Conservation (phyloP, 257 asterid genomes). For the Schizonepeta tenuifolia region DNA sequence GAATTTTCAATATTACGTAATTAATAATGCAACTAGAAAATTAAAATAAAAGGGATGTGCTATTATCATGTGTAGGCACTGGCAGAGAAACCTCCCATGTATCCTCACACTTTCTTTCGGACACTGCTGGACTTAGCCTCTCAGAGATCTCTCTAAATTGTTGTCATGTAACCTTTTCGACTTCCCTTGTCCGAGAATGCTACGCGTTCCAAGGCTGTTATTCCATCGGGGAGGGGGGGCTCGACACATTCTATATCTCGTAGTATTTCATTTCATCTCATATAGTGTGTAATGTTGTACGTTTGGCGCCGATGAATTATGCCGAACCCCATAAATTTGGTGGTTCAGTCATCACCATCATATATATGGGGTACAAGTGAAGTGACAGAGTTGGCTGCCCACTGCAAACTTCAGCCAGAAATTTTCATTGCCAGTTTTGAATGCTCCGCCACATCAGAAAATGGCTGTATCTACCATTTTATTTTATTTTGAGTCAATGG, state of each 20-base stretch:
- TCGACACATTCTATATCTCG: neutral
- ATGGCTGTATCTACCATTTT: too few species aligned
- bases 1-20: neutral
- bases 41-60: neutral
- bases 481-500: too few species aligned
- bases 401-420: neutral
- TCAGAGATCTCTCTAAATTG: constrained; percentile 43
- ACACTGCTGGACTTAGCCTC: constrained; percentile 72
- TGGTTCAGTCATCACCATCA: constrained; percentile 29
- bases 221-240: too few species aligned
- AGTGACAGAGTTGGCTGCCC: neutral
- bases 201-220: neutral
- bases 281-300: neutral
- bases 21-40: too few species aligned
- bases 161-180: neutral
- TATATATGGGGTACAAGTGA: neutral
- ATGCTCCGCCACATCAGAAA: constrained; percentile 25
- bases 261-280: neutral
- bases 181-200: neutral
- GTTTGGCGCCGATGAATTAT: constrained; percentile 7
- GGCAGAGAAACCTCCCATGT: constrained; percentile 79
- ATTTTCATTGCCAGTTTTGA: constrained; percentile 5
- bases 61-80: constrained; percentile 58
- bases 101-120: constrained; percentile 84
- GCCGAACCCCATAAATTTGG: neutral